Percentiles rank a stretch among this genome's conserved stretches.
Conservation (phyloP, 495 filamentous ascomycete genomes). For the Trichoderma reesei region DNA sequence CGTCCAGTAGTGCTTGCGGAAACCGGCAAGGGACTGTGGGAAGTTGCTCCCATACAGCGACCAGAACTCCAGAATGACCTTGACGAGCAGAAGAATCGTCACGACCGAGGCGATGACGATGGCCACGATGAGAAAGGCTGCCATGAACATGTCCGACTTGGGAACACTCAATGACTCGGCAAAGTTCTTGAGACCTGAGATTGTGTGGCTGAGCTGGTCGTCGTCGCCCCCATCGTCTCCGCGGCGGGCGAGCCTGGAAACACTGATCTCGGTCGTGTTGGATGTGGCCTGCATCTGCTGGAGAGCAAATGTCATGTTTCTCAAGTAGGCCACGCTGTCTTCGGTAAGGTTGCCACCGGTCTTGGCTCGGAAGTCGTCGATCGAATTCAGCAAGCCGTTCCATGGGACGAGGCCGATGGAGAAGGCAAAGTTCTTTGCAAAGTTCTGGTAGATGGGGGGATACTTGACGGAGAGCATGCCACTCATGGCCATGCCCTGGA, state of each 20-base stretch:
- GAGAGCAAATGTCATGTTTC: constrained; percentile 62
- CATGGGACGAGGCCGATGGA: constrained; percentile 78
- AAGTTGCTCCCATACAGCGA: constrained; percentile 82
- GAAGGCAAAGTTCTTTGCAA: constrained; percentile 88
- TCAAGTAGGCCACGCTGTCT: constrained; percentile 65
- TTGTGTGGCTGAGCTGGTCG: constrained; percentile 32
- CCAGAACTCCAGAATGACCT: constrained; percentile 88
- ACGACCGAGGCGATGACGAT: constrained; percentile 77
- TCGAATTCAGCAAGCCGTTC: constrained; percentile 66
- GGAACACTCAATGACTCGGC: constrained; percentile 73
- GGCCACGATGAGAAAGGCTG: constrained; percentile 76
- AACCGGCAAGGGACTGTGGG: constrained; percentile 67
- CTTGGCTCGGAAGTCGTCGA: constrained; percentile 68
- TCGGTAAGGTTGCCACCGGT: constrained; percentile 84
- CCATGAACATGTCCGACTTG: constrained; percentile 91
- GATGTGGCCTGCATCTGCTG: constrained; percentile 21
- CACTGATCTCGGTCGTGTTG: constrained; percentile 24
- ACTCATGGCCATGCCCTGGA: constrained; percentile 88
- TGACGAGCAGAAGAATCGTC: constrained; percentile 80
- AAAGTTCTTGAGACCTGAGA: constrained; percentile 65
- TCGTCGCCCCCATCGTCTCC: constrained; percentile 15
- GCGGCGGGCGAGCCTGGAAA: constrained; percentile 27
- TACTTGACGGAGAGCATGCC: constrained; percentile 91
- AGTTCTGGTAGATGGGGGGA: constrained; percentile 76
- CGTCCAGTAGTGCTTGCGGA: constrained; percentile 95